Conservation (phyloP, 1,284 basidiomycete species). For the Pseudozyma tsukubaensis region DNA sequence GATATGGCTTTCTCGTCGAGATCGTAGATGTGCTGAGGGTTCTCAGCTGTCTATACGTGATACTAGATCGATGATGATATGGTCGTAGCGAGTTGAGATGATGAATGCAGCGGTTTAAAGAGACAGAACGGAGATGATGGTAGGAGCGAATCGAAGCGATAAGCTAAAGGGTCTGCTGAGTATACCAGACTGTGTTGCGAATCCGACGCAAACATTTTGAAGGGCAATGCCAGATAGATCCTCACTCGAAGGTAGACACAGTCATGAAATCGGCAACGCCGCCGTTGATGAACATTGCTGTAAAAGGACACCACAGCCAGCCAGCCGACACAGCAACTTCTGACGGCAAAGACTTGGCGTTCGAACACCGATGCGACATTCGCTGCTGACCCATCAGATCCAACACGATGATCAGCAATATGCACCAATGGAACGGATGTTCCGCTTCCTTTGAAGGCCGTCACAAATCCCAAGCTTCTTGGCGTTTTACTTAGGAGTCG, state of each 20-base stretch:
- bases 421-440: conserved; percentile 2
- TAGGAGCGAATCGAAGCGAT: too few species aligned
- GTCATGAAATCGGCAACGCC: conserved; percentile 5
- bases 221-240: too few species aligned
- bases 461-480: conserved; percentile 32
- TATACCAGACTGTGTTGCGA: too few species aligned
- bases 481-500: conserved; percentile 16
- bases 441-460: background rate
- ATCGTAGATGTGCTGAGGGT: background rate
- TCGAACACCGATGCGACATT: too few species aligned
- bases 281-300: background rate
- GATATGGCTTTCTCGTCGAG: background rate
- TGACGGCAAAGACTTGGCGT: too few species aligned
- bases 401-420: background rate
- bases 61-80: too few species aligned
- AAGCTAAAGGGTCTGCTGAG: too few species aligned
- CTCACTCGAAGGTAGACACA: background rate
- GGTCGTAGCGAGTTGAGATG: too few species aligned
- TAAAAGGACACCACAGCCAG: background rate
- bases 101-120: too few species aligned
- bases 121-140: too few species aligned
- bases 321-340: background rate
- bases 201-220: too few species aligned
- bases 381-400: background rate
- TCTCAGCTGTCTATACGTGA: background rate